Base-by-base conservation (phyloP, 164 flowering plant species). In the Aristolochia californica region DNA sequence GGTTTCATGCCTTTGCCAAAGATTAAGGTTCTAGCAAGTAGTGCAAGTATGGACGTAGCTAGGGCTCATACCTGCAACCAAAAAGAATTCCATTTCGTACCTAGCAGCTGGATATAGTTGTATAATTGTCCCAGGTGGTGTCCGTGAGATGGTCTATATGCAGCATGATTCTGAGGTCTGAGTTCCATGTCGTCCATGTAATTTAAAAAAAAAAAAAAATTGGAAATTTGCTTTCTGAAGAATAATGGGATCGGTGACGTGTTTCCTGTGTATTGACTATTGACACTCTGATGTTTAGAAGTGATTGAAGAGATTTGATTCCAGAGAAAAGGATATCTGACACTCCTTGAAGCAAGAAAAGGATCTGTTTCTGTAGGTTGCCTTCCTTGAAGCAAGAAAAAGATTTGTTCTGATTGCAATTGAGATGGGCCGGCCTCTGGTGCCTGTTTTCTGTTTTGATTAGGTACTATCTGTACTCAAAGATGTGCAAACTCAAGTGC, bases 31-130 rank as follows among this genome's bases (percentile, higher is more conserved):
- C 91, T 94, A 55, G 96, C 96, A 2, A 85, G 88, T 67, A 80
- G 74, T 44, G 90, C 99, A 94, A 53, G 70, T 90, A 64, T 94
- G 97, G 97, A 78, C 97, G 30, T 94, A 96, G 97, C 63, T 78
- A 69, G 97, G 97, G 56, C 79, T 85, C 60, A 23, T 85, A 54
- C 70, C 87, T 44, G 99, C 85, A 43, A 61, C 97, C 23, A 88
- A 59, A 80, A 80, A 81, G 63, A 84, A 80, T 52, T 90, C 87
- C 58, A 51, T 43, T 22, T 80, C 91, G n/a, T 81, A 80, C 57
- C 71, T 94, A 72, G 70, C 55, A 49, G 78, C 90, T 63, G 99
- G 97, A 53, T 80, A 83, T 66, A 87, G 96, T 67, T 87, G 97
- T 66, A 76, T 86, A 53, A 53, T 94, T 23, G 79, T 94, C n/a